These are phyloP conservation scores for Leucosporidium scottii DNA, from an alignment of 768 basidiomycete species.

Conservation along the genomic window DNA sequence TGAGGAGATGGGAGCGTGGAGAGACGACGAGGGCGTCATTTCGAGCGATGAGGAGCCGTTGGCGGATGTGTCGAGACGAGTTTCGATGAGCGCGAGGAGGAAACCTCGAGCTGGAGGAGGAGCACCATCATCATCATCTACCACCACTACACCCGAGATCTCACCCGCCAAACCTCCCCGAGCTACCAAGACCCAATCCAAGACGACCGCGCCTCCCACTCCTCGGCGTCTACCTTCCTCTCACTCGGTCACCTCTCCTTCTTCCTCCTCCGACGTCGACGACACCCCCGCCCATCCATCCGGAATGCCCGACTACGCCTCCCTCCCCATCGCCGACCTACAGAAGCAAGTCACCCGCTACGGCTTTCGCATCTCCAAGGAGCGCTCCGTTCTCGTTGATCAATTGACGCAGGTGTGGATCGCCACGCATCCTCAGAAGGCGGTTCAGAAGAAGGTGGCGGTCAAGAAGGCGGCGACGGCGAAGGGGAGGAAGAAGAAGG, in stretches of 20 bases:
- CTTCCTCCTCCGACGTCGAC: constrained; percentile 2
- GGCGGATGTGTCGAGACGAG: neutral
- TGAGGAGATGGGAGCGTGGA: constrained; percentile 1
- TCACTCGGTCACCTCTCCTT: neutral
- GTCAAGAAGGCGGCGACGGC: neutral
- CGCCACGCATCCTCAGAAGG: constrained; percentile 11
- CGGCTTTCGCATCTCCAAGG: constrained; percentile 23
- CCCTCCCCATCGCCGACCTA: neutral
- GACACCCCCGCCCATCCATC: neutral
- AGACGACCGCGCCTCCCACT: neutral
- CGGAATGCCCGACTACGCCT: constrained; percentile 18
- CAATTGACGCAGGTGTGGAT: constrained; percentile 23
- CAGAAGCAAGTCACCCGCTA: constrained; percentile 23
- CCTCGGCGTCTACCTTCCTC: neutral
- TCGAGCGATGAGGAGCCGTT: constrained; percentile 25
- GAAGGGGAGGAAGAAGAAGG: constrained; percentile 8
- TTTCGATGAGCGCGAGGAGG: too few species aligned
- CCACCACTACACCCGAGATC: too few species aligned
- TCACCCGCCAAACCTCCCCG: too few species aligned
- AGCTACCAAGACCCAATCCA: too few species aligned
- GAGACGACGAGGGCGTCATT: neutral
- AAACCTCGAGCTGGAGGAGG: too few species aligned
- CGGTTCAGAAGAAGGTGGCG: neutral
- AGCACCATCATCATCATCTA: too few species aligned
- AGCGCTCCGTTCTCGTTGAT: constrained; percentile 19